These are phyloP conservation scores for Pseudohalonectria lignicola DNA, from an alignment of 2,329 filamentous ascomycete species.

Conservation along the genomic window DNA sequence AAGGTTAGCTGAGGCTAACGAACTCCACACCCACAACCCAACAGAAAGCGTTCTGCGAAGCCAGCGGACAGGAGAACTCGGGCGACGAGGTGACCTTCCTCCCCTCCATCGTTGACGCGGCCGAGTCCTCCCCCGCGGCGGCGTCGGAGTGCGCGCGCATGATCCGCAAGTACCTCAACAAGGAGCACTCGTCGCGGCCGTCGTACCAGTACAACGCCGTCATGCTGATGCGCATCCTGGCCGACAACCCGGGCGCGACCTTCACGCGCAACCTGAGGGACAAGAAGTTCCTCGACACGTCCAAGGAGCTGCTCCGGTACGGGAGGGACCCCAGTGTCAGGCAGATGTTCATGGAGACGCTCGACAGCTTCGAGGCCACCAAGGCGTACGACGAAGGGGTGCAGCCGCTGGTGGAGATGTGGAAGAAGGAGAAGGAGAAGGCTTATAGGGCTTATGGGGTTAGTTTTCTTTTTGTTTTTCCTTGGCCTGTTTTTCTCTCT, in stretches of 20 bases:
- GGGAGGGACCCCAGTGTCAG: conserved; percentile 66
- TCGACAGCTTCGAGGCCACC: conserved; percentile 65
- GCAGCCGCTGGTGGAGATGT: conserved; percentile 66
- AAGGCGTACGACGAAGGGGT: conserved; percentile 68
- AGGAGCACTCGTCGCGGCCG: conserved; percentile 53
- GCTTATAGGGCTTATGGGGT: conserved; percentile 40
- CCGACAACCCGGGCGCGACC: conserved; percentile 79
- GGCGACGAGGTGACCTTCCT: conserved; percentile 88
- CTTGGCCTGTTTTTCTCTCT: no score
- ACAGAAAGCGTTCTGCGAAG: conserved; percentile 74
- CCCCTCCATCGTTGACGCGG: conserved; percentile 85
- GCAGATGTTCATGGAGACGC: conserved; percentile 77
- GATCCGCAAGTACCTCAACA: conserved; percentile 73
- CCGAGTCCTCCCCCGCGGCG: conserved; percentile 82
- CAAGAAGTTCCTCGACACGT: conserved; percentile 65
- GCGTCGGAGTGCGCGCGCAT: conserved; percentile 70
- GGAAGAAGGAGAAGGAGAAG: conserved; percentile 74
- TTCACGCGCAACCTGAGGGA: conserved; percentile 94
- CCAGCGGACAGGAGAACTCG: conserved; percentile 46
- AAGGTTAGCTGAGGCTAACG: conserved; percentile 2
- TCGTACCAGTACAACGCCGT: conserved; percentile 89
- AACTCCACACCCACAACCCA: conserved; percentile 10
- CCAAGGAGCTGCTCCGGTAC: conserved; percentile 64
- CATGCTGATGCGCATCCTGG: conserved; percentile 87
- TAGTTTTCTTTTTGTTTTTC: conserved; percentile 17